Conservation (phyloP, 139 green algal species). For the Yamagishiella unicocca region DNA sequence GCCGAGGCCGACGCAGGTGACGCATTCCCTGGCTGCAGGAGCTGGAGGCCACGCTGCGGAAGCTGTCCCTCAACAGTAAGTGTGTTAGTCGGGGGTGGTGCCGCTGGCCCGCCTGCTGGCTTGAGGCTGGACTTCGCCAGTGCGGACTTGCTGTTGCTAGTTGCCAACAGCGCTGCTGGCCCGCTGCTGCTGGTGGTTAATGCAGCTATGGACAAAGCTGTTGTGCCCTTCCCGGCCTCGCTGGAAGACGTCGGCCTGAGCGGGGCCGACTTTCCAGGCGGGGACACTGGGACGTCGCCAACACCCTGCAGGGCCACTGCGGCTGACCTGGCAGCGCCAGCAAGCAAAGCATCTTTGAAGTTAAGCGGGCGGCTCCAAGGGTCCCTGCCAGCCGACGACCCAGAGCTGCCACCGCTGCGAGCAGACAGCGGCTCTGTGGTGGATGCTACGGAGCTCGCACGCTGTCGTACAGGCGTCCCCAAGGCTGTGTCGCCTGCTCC, state of each 20-base stretch:
- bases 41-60: constrained; percentile 7
- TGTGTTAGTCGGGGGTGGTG: too few species aligned
- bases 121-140: not conserved
- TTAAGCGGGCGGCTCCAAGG: not conserved
- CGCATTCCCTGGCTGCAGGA: not conserved
- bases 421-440: too few species aligned
- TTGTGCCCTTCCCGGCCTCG: too few species aligned
- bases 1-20: not conserved
- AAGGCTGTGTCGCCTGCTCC: too few species aligned
- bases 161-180: not conserved
- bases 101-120: not conserved
- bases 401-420: too few species aligned
- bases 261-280: not conserved
- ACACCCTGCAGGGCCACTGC: not conserved
- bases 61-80: not conserved
- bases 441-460: too few species aligned
- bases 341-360: constrained; percentile 26
- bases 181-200: not conserved
- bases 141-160: not conserved
- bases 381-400: not conserved
- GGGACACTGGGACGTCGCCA: not conserved
- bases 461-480: too few species aligned
- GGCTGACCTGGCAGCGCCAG: not conserved
- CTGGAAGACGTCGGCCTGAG: not conserved
- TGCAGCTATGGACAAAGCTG: too few species aligned